phyloP scores from a whole-genome alignment of 2,329 filamentous ascomycete genomes.

The Samsoniella hepiali region DNA sequence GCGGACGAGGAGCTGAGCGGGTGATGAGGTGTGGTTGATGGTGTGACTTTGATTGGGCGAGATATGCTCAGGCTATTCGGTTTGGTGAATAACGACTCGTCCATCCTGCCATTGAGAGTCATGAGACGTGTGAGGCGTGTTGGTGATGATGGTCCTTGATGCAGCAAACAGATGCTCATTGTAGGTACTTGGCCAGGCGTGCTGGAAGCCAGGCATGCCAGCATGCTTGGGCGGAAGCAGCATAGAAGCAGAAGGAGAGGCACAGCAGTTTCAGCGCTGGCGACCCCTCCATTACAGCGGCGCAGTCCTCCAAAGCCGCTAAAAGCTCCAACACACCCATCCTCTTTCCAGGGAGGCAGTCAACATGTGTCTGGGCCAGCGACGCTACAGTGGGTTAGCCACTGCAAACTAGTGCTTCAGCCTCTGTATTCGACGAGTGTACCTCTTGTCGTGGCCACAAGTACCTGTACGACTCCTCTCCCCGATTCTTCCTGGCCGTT shows the following conservation, averaged over 20 bases:
- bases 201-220: too few species aligned
- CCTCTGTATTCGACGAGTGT: not conserved
- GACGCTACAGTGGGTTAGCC: not conserved
- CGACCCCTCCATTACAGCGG: not conserved
- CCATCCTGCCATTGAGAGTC: not conserved
- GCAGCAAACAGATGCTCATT: not conserved
- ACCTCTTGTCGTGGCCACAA: not conserved
- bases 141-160: not conserved
- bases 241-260: not conserved
- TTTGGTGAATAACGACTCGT: not conserved
- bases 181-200: not conserved
- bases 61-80: not conserved
- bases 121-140: not conserved
- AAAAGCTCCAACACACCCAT: not conserved
- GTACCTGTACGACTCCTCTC: constrained; percentile 4
- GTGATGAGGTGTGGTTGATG: not conserved
- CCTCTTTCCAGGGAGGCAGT: not conserved
- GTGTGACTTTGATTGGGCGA: not conserved
- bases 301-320: not conserved
- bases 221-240: too few species aligned
- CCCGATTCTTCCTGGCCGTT: not conserved
- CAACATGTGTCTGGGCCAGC: not conserved
- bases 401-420: not conserved
- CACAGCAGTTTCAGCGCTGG: not conserved
- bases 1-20: not conserved